Conservation (phyloP, 805 yeast species). For the Nakazawaea anatomiae region DNA sequence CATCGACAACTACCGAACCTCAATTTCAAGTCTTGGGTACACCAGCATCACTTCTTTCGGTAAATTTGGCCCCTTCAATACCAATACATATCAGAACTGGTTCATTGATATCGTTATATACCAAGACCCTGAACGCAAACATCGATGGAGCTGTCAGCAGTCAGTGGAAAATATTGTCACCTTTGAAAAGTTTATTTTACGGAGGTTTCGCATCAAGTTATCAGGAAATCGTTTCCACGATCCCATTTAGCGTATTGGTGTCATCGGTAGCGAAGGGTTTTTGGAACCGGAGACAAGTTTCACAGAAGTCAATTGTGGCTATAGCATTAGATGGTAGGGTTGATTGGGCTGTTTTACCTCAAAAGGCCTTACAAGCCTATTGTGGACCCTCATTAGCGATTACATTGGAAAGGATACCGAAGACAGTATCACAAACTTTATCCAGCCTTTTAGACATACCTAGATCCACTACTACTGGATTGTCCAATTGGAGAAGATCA, state of each 20-base stretch:
- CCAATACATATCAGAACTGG: conserved; percentile 46
- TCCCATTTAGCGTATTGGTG: conserved; percentile 37
- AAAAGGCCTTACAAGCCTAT: conserved; percentile 42
- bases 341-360: conserved; percentile 57
- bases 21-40: conserved; percentile 38
- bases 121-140: conserved; percentile 17
- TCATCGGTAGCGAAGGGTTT: conserved; percentile 25
- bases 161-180: conserved; percentile 26
- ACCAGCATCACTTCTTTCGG: conserved; percentile 41
- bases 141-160: conserved; percentile 14
- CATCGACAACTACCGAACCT: conserved; percentile 13
- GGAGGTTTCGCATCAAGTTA: conserved; percentile 41
- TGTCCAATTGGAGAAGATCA: conserved; percentile 25
- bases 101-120: conserved; percentile 44
- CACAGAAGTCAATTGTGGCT: conserved; percentile 34
- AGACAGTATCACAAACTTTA: conserved; percentile 27
- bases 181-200: conserved; percentile 34
- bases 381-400: conserved; percentile 47
- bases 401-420: conserved; percentile 32
- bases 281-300: conserved; percentile 8
- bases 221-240: conserved; percentile 42
- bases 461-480: conserved; percentile 31
- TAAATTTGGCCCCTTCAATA: conserved; percentile 53
- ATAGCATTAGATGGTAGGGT: conserved; percentile 48
- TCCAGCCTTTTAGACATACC: conserved; percentile 17